Evolutionary conservation across 257 asterid genomes (phyloP), one percentile per base, ranked within the genome.

Genomic region (Buddleja alternifolia): DNA sequence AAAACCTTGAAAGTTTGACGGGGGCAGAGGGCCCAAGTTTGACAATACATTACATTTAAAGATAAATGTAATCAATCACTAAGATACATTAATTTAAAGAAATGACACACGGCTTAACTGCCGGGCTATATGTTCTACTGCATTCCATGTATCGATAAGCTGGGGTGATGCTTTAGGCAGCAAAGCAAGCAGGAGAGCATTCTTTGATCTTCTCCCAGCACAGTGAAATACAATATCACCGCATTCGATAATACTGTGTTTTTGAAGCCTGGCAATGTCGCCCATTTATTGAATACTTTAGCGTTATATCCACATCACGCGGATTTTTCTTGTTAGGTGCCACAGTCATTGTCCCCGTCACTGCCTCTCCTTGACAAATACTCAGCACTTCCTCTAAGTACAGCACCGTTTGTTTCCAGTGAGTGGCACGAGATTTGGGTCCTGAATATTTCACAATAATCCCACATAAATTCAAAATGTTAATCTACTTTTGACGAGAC

Each of bases 321-420:
- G 96, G 97, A 67, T 94, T 94, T 79, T 89, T 91, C 92, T 91
- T 85, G 78, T 94, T 94, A 37, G 86, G 96, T 15, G 96, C 75
- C 66, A 94, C 96, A 0, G 90, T 82, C 85, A 94, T 48, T 70
- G 80, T 81, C 29, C 99, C 97, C 0, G 32, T 60, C 51, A 94
- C 41, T 5, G 93, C 70, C 82, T 94, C 99, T 71, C 97, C 99
- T 80, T 87, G 70, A 74, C 97, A 91, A 39, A 94, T 67, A 12
- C 92, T 84, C 37, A 94, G 67, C 78, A 86, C 95, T 17, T 94
- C 97, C 78, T 94, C 99, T 9, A 94, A 90, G 90, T 94, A 91
- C 0, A 94, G 86, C 10, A 94, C 90, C 0, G 99, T 91, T 75
- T 91, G 99, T 73, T 94, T 94, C 99, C 99, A 94, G 77, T 94